These are phyloP conservation scores for Pythium rhizo-oryzae DNA, from an alignment of 352 stramenopile species.

Conservation along the genomic window DNA sequence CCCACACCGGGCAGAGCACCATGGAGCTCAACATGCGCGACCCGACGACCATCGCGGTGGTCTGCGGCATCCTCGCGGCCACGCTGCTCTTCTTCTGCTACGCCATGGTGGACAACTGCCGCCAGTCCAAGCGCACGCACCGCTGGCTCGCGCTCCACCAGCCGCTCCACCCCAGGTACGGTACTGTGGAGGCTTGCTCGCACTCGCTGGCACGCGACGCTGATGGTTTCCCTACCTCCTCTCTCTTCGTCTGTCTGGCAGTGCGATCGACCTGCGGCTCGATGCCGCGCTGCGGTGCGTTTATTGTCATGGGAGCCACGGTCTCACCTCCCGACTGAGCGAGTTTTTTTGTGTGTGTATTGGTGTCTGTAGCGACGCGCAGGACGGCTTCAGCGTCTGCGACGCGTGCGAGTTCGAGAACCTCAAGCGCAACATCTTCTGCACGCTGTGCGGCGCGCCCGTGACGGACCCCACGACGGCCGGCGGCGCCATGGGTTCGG, in stretches of 20 bases:
- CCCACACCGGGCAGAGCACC: background rate
- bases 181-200: too few relatives aligned
- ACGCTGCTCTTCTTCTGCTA: conserved; percentile 9
- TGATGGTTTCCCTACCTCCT: background rate
- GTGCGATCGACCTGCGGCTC: conserved; percentile 12
- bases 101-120: conserved; percentile 4
- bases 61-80: background rate
- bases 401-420: conserved; percentile 27
- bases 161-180: background rate
- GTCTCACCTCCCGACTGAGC: too few relatives aligned
- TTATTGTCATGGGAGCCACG: background rate
- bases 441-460: conserved; percentile 38
- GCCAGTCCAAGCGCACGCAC: conserved; percentile 9
- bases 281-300: conserved; percentile 22
- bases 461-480: conserved; percentile 6
- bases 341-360: too few relatives aligned
- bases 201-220: too few relatives aligned
- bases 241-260: background rate
- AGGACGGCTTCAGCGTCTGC: conserved; percentile 35
- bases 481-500: background rate
- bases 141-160: conserved; percentile 1
- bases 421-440: conserved; percentile 41
- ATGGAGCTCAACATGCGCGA: conserved; percentile 1
- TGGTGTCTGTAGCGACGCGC: conserved; percentile 32
- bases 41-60: background rate